Base-by-base conservation (phyloP, 2,329 filamentous ascomycete genomes). In the Spiromastix sp. region DNA sequence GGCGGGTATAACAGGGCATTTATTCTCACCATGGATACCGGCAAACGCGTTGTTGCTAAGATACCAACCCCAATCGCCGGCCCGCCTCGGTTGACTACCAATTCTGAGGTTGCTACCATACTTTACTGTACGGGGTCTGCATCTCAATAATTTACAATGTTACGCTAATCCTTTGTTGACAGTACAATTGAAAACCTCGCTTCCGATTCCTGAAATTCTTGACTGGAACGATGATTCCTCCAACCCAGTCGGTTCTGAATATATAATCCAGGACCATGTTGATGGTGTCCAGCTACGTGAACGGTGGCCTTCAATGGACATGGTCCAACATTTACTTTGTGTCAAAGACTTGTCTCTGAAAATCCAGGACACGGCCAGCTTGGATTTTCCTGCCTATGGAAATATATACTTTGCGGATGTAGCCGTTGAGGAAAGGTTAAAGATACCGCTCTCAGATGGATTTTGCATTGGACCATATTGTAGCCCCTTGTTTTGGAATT, bases 261-360 rank as follows among this genome's bases (percentile, higher is more conserved):
- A 61, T 33, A 61, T 63, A 18, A 57, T 64, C 37, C 52, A 59
- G 48, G 53, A 60, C 40, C 49, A 61, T 44, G 51, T 50, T 2
- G 31, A 36, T 9, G 59, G 57, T 19, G 47, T 60, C 32, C 44
- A 48, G 15, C 32, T 61, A 37, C 49, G 56, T 30, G 34, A 56
- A 38, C 40, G 34, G 19, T 59, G 55, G 57, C 49, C 47, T n/a
- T 32, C 38, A 4, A 61, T 63, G 58, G 43, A 48, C 37, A 24
- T 45, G 3, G 36, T 43, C 26, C 47, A 60, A 33, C 51, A 57
- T 42, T 57, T 60, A 42, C 40, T 42, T 2, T 61, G 54, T 30
- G 52, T 54, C 3, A 46, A 58, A 28, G 32, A 35, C 5, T 45
- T 60, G 16, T 53, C 38, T 27, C 40, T 49, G 10, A 46, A 41